phyloP scores from a whole-genome alignment of 2,329 filamentous ascomycete genomes.

The Monilinia fructigena region DNA sequence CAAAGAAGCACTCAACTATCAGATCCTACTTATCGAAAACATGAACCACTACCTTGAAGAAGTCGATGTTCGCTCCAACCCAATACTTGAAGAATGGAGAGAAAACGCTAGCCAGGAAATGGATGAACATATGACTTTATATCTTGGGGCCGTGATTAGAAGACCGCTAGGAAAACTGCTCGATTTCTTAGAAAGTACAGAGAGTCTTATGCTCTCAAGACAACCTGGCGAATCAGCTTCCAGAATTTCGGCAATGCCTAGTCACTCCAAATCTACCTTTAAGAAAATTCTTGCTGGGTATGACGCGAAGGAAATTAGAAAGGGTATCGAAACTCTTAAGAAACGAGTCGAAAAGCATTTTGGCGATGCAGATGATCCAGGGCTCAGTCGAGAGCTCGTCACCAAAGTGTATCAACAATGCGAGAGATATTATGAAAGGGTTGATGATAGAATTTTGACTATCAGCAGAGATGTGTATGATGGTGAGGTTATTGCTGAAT shows the following conservation, averaged over 20 bases:
- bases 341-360: constrained; percentile 98
- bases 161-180: constrained; percentile 86
- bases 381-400: constrained; percentile 51
- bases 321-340: constrained; percentile 83
- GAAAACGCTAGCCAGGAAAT: constrained; percentile 75
- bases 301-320: constrained; percentile 80
- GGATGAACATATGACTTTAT: constrained; percentile 81
- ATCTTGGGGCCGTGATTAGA: constrained; percentile 83
- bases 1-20: constrained; percentile 95
- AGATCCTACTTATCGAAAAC: constrained; percentile 96
- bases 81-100: constrained; percentile 80
- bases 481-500: constrained; percentile 64
- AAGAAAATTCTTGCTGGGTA: constrained; percentile 81
- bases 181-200: constrained; percentile 87
- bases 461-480: constrained; percentile 63
- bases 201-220: constrained; percentile 62
- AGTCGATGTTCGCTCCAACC: constrained; percentile 70
- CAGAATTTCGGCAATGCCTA: constrained; percentile 74
- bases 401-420: constrained; percentile 58
- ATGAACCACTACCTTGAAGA: constrained; percentile 98
- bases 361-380: constrained; percentile 78
- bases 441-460: constrained; percentile 59
- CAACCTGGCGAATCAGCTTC: constrained; percentile 58
- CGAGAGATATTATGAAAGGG: constrained; percentile 60
- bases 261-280: constrained; percentile 77